Conservation (phyloP, 2,329 filamentous ascomycete genomes). For the Huntiella savannae region DNA sequence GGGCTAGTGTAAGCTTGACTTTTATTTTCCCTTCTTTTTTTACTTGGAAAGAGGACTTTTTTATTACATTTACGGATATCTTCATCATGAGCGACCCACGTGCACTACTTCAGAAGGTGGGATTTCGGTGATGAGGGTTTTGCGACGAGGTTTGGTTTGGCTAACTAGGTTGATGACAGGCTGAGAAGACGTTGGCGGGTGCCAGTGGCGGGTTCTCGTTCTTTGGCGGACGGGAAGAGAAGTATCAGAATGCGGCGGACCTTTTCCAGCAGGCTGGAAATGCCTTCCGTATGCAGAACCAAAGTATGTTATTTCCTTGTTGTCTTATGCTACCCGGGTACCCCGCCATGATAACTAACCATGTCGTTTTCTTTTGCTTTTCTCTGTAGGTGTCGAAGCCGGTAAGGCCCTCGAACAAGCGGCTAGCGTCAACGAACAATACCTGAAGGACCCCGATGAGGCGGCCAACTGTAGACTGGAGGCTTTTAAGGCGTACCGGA, state of each 20-base stretch:
- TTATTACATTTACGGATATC: neutral
- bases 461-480: slow-evolving; percentile 75
- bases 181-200: slow-evolving; percentile 61
- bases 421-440: slow-evolving; percentile 58
- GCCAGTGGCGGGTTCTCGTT: slow-evolving; percentile 71
- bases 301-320: slow-evolving; percentile 35
- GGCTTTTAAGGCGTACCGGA: slow-evolving; percentile 88
- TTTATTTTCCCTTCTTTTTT: neutral
- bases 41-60: neutral
- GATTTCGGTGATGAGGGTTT: slow-evolving; percentile 6
- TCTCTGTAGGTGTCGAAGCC: slow-evolving; percentile 52
- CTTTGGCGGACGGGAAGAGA: slow-evolving; percentile 73
- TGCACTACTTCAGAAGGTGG: slow-evolving; percentile 59
- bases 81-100: slow-evolving; percentile 37
- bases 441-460: slow-evolving; percentile 81
- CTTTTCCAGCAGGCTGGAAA: slow-evolving; percentile 78
- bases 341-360: neutral
- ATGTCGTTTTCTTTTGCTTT: neutral
- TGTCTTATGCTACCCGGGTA: neutral
- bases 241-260: slow-evolving; percentile 77
- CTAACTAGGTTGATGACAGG: slow-evolving; percentile 31
- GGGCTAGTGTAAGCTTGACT: neutral
- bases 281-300: slow-evolving; percentile 73
- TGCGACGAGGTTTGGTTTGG: neutral
- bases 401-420: slow-evolving; percentile 74